Evolutionary conservation across 129 eudicot genomes (phyloP).

Genomic region (Helianthus tuberosus): DNA sequence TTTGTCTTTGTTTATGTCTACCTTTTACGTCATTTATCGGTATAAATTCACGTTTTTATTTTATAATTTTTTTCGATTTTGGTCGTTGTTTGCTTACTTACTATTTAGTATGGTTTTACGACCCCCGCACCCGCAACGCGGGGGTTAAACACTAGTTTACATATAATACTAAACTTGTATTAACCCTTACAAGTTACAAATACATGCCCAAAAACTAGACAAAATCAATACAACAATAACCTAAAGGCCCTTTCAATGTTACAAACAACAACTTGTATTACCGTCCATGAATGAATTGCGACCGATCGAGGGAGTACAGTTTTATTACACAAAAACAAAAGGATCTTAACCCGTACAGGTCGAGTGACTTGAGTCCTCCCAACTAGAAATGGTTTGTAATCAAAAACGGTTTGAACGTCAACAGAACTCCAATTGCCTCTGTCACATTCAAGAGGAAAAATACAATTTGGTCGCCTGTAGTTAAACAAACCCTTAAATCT

Average conservation of each 20-base stretch:
- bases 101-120: no score
- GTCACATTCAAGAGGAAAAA: slow-evolving; percentile 63
- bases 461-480: slow-evolving; percentile 66
- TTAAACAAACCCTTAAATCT: neutral
- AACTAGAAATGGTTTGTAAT: slow-evolving; percentile 38
- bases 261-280: neutral
- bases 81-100: no score
- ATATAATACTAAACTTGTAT: no score
- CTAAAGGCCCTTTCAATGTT: slow-evolving; percentile 10
- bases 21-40: no score
- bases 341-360: neutral
- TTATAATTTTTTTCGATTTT: no score
- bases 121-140: no score
- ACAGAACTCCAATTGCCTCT: slow-evolving; percentile 53
- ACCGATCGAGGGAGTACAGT: neutral
- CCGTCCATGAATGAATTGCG: neutral
- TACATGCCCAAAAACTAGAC: no score
- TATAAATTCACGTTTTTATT: no score
- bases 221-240: neutral
- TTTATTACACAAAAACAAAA: neutral
- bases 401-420: slow-evolving; percentile 72
- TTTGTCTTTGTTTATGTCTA: no score
- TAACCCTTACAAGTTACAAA: no score
- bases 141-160: no score
- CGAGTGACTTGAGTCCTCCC: neutral